Base-by-base conservation (phyloP, 768 basidiomycete species). In the Mycena olivaceomarginata region DNA sequence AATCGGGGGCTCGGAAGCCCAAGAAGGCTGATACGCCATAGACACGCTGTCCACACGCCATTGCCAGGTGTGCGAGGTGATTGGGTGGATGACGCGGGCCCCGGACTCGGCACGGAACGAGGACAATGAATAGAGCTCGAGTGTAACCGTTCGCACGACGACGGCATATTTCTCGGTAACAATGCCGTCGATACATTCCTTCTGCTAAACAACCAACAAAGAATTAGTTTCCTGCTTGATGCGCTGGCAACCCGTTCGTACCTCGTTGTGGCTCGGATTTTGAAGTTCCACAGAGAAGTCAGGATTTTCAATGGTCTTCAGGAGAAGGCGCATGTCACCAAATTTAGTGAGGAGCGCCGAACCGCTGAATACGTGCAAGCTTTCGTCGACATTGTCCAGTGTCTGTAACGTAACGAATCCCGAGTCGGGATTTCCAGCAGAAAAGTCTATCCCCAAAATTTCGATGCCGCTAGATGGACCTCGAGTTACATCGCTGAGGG, bases 31-130 rank as follows among this genome's bases (percentile, higher is more conserved):
- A 3, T 84, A 78, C 59, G 82, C 82, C 48, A 92, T 83, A 40
- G 85, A 83, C 77, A 91, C 86, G 41, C 85, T 89, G 82, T 93
- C 93, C 56, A 93, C 85, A n/a, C 85, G 86, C 91, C 91, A 93
- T 59, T 86, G 91, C 87, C 91, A 93, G 67, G 84, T 82, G 83
- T 91, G 86, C 41, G 83, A 83, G 16, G 88, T 85, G 56, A 91
- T 80, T 1, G 93, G 92, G 46, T 87, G 84, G 6, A 91, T 82
- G 46, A 85, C 75, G 7, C 46, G 75, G 59, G 53, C 72, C 20
- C 77, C 70, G n/a, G 70, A 62, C 64, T 80, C 78, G 62, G 82
- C 72, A 16, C 81, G 80, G 8, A 85, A 82, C 15, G 78, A 72
- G 22, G 85, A 79, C 10, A 88, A 80, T 18, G 85, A 79, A 79